These are phyloP conservation scores for Mycena galopus DNA, from an alignment of 768 basidiomycete species.

Conservation along the genomic window DNA sequence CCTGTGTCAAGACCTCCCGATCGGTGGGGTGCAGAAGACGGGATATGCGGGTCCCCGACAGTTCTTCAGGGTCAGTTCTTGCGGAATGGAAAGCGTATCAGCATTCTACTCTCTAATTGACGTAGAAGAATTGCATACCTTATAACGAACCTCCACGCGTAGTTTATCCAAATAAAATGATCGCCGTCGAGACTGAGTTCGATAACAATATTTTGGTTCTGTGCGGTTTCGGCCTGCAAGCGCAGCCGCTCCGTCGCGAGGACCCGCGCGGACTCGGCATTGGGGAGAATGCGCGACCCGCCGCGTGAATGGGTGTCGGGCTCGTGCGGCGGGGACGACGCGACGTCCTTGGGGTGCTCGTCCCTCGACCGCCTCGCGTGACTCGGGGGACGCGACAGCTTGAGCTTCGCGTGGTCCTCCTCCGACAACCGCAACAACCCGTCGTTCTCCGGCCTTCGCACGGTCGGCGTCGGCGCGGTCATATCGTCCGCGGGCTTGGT, in stretches of 20 bases:
- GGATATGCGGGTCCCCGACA: conserved; percentile 86
- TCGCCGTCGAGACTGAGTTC: conserved; percentile 96
- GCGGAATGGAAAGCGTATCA: conserved; percentile 37
- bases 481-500: conserved; percentile 86
- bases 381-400: conserved; percentile 62
- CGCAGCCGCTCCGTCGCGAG: conserved; percentile 90
- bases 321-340: conserved; percentile 49
- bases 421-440: conserved; percentile 63
- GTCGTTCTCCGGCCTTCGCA: conserved; percentile 58
- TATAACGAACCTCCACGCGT: conserved; percentile 93
- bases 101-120: not conserved
- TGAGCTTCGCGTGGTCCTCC: conserved; percentile 67
- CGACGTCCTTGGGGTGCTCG: conserved; percentile 65
- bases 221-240: conserved; percentile 93
- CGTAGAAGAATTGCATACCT: conserved; percentile 66
- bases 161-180: conserved; percentile 95
- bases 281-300: conserved; percentile 66
- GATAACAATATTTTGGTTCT: conserved; percentile 95
- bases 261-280: conserved; percentile 83
- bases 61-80: conserved; percentile 88
- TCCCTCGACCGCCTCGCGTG: conserved; percentile 70
- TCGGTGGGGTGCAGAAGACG: conserved; percentile 84
- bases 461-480: conserved; percentile 45
- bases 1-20: conserved; percentile 86
- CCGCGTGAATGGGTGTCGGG: conserved; percentile 51